A percentile compares a stretch with the other conserved stretches of the same genome.
Evolutionary conservation across 75 land plant genomes (phyloP).

Genomic region (Chamaecyparis obtusa): DNA sequence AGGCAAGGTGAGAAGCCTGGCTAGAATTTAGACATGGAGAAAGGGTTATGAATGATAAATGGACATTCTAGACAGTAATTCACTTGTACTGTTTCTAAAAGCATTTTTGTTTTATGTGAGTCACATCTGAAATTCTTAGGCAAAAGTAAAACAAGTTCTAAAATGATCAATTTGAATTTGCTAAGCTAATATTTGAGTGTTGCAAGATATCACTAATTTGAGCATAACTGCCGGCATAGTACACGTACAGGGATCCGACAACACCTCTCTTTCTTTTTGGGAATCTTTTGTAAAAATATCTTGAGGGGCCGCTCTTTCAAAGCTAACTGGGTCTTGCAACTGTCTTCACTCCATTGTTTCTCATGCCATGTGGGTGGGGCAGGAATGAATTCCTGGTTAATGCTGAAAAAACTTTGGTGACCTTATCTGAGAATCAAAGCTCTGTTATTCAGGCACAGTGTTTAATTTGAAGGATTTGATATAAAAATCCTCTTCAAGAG

Average conservation of each 20-base stretch:
- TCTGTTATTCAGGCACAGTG: neutral
- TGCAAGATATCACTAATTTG: neutral
- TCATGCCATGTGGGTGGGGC: neutral
- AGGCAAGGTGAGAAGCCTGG: neutral
- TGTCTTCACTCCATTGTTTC: neutral
- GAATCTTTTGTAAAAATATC: no score
- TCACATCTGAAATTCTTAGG: neutral
- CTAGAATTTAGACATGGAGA: neutral
- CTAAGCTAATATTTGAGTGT: neutral
- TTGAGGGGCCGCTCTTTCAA: neutral
- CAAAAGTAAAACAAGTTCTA: neutral
- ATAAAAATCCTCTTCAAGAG: neutral
- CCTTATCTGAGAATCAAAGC: neutral
- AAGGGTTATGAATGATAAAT: neutral
- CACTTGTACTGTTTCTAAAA: neutral
- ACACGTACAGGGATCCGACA: neutral
- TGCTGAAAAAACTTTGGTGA: neutral
- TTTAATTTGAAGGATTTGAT: neutral
- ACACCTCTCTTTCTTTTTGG: neutral
- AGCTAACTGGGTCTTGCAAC: neutral
- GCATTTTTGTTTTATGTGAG: neutral
- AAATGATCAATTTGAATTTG: no score
- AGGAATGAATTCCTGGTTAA: neutral
- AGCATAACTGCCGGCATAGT: neutral
- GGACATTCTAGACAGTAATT: neutral